Base-by-base conservation (phyloP, 495 filamentous ascomycete species). In the Jackrogersella multiformis region DNA sequence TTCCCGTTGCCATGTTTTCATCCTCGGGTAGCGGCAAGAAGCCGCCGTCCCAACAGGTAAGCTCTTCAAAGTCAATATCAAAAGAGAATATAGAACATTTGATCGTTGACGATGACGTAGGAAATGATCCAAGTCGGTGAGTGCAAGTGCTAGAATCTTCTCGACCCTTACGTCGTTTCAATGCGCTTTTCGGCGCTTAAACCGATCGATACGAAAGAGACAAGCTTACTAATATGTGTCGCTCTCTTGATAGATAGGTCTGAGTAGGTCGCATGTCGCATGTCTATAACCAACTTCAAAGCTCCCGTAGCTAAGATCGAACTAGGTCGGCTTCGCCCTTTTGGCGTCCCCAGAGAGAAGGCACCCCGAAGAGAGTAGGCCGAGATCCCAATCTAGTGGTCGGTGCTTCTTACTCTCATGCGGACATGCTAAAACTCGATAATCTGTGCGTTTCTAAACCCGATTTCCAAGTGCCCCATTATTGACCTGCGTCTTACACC, bases 91-190 rank as follows among this genome's bases (percentile, higher is more conserved):
- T 38, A 7, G 10, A 53, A 23, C 28, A 18, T 39, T 52, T 57
- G 49, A 60, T 56, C 56, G 42, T 73, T 72, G 65, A 76, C 76
- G 4, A 74, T 76, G 70, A 77, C 69, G 59, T 71, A 98, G 94
- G 94, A 99, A 87, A 99, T 99, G 95, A 92, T 97, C 66, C 94
- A 99, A 89, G 93, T 99, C 84, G 95, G 95, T 97, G 87, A 72
- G 80, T 77, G 36, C 6, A 30, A 9, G 16, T 41, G 38, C 75
- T 82, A 16, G n/a, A 58, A 10, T 36, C 41, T 21, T 4, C 56
- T 36, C 1, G 4, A 20, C 39, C 36, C 15, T 13, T 49, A 48
- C 46, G 16, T 10, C 46, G 10, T 45, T 52, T 36, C 34, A n/a
- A 65, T 44, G 66, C 61, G 66, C 63, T 66, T n/a, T 23, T 45